Base-by-base conservation (phyloP, 1,139 yeast species). In the Lodderomyces orthopsilosis region DNA sequence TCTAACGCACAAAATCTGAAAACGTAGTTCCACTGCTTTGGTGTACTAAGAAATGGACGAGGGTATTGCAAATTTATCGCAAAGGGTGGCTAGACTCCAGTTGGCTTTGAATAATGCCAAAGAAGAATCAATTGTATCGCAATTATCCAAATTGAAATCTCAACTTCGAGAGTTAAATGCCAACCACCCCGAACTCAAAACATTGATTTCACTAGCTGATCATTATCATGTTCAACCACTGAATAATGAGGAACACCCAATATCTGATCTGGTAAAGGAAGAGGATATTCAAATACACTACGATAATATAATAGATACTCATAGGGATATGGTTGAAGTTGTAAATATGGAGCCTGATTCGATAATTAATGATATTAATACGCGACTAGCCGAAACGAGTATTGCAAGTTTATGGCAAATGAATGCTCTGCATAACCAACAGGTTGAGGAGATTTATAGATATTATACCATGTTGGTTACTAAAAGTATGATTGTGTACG, bases 401-500 rank as follows among this genome's bases (percentile, higher is more conserved):
- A 12, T 30, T 15, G 12, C 34, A 6, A 13, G 10, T 4, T 8
- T 30, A 30, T 15, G 21, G 12, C 34, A 30, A 5, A 30, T 15
- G 34, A 30, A 30, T 15, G 18, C 19, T 30, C 34, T 15, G 34
- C 34, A 30, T 15, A 30, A 9, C 10, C 19, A 42, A 2, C 49
- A 50, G 21, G 41, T 63, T 5, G 46, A 49, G 18, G 49, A 50
- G 15, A 24, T 64, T 6, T 44, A 61, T 2, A 42, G 46, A 7
- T 42, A 49, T 15, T 58, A 58, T 41, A 65, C 63, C 36, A 38
- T 48, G 26, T 45, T 65, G 24, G 56, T 60, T 14, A 49, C 62
- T 10, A 66, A 67, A 46, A 63, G 57, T 40, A 57, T 68, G 58
- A 46, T 62, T 15, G 56, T 68, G 7, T 51, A 56, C 13, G 71